Conservation (phyloP, 1,284 basidiomycete species). For the Trichosporon inkin region DNA sequence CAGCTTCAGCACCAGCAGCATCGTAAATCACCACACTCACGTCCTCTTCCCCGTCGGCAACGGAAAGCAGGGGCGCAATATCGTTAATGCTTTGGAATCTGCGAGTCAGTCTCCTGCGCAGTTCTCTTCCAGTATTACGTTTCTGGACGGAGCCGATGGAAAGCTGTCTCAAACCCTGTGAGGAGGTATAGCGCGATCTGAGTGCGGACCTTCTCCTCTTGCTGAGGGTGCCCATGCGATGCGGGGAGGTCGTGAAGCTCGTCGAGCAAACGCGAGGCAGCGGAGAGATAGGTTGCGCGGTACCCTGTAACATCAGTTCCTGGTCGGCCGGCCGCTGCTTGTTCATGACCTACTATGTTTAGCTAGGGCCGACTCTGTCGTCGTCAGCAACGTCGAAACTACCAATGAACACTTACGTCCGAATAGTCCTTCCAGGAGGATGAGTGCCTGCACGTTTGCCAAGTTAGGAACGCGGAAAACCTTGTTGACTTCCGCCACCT, state of each 20-base stretch:
- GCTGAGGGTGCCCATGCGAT: conserved; percentile 8
- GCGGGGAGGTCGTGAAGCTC: conserved; percentile 2
- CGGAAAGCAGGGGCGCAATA: conserved; percentile 3
- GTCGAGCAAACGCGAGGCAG: conserved; percentile 28
- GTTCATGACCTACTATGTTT: not conserved
- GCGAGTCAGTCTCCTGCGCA: not conserved
- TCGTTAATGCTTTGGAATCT: conserved; percentile 1
- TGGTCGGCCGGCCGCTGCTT: too few relatives aligned
- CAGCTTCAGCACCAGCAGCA: conserved; percentile 1
- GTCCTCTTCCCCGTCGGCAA: conserved; percentile 12
- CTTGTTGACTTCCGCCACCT: conserved; percentile 77
- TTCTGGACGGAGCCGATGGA: conserved; percentile 60
- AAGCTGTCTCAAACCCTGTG: conserved; percentile 57
- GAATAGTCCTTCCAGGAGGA: conserved; percentile 39
- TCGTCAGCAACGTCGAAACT: not conserved
- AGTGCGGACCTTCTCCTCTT: conserved; percentile 25
- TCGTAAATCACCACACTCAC: conserved; percentile 56
- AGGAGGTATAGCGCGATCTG: conserved; percentile 55
- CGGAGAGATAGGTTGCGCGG: conserved; percentile 22
- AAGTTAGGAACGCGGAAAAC: conserved; percentile 72
- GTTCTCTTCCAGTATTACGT: conserved; percentile 7
- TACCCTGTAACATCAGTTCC: conserved; percentile 23
- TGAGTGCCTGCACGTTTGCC: conserved; percentile 60
- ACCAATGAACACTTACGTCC: conserved; percentile 39
- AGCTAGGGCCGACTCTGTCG: conserved; percentile 7